A percentile compares a stretch with the other conserved stretches of the same genome.
phyloP scores from a whole-genome alignment of 805 yeast species.

The Cyberlindnera xishuangbannaensis region DNA sequence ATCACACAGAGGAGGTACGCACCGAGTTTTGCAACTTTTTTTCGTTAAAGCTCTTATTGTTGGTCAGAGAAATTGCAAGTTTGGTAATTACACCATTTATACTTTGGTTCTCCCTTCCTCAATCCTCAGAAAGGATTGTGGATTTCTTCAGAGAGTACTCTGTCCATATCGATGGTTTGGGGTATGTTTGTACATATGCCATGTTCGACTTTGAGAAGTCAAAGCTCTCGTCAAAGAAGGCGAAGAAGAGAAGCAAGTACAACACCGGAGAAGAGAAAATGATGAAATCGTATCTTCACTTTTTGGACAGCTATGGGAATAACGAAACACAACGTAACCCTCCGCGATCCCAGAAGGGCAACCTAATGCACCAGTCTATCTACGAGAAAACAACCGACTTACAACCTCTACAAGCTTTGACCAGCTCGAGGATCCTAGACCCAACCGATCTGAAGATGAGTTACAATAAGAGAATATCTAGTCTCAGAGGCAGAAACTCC shows the following conservation, averaged over 20 bases:
- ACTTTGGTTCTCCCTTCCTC: conserved; percentile 79
- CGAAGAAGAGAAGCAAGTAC: conserved; percentile 30
- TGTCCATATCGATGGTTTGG: conserved; percentile 89
- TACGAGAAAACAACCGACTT: conserved; percentile 5
- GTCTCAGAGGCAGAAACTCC: conserved; percentile 5
- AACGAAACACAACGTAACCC: conserved; percentile 29
- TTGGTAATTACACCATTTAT: conserved; percentile 82
- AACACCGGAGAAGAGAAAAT: conserved; percentile 67
- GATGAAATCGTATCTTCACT: conserved; percentile 86
- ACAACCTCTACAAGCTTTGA: conserved; percentile 3
- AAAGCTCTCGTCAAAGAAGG: conserved; percentile 31
- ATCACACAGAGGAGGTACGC: conserved; percentile 82
- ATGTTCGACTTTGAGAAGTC: conserved; percentile 77
- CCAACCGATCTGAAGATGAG: conserved; percentile 5
- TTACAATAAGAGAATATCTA: conserved; percentile 1
- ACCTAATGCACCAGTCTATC: conserved; percentile 8
- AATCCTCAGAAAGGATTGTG: conserved; percentile 64
- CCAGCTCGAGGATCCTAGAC: conserved; percentile 9
- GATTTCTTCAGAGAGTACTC: conserved; percentile 90
- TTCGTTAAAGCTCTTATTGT: conserved; percentile 63
- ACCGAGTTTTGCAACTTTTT: conserved; percentile 75
- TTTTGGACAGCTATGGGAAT: conserved; percentile 75
- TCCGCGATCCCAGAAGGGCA: conserved; percentile 5
- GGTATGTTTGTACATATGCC: conserved; percentile 91
- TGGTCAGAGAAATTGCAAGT: conserved; percentile 75